Percentiles rank a stretch among this genome's conserved stretches.
Evolutionary conservation across 2,329 filamentous ascomycete genomes (phyloP).

Genomic region (Alternaria metachromatica): DNA sequence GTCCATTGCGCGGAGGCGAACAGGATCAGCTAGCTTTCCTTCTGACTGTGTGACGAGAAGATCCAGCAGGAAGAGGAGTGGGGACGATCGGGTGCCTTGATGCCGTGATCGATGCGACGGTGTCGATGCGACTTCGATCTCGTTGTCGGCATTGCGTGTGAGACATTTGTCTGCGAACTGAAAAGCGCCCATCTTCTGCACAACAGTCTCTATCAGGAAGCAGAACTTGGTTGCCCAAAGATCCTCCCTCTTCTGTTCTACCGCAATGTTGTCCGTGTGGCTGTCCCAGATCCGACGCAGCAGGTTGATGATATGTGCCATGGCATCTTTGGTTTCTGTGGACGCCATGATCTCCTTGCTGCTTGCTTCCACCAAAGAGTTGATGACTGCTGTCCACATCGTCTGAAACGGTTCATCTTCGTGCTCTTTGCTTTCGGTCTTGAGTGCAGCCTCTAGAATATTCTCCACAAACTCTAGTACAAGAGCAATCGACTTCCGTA

Average conservation of each 20-base stretch:
- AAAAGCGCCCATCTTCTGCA: constrained; percentile 58
- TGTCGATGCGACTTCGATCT: constrained; percentile 68
- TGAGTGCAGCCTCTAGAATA: constrained; percentile 59
- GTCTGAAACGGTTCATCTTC: constrained; percentile 59
- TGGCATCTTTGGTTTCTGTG: constrained; percentile 78
- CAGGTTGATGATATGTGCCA: constrained; percentile 73
- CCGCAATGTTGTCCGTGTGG: constrained; percentile 52
- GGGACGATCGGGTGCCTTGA: constrained; percentile 61
- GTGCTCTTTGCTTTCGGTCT: constrained; percentile 45
- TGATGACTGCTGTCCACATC: constrained; percentile 69
- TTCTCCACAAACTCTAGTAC: constrained; percentile 69
- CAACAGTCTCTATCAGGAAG: constrained; percentile 59
- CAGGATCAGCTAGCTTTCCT: constrained; percentile 49
- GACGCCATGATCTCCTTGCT: constrained; percentile 90
- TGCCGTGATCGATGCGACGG: constrained; percentile 65
- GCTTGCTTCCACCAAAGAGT: constrained; percentile 70
- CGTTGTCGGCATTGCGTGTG: constrained; percentile 62
- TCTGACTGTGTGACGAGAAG: constrained; percentile 60
- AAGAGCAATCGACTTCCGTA: constrained; percentile 71
- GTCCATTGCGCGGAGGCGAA: constrained; percentile 48
- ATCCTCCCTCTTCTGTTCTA: constrained; percentile 43
- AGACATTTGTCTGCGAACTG: constrained; percentile 59
- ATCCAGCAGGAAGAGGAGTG: constrained; percentile 70
- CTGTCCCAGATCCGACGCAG: constrained; percentile 72
- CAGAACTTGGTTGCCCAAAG: constrained; percentile 59